Conservation (phyloP, 768 basidiomycete genomes). For the Russula earlei region DNA sequence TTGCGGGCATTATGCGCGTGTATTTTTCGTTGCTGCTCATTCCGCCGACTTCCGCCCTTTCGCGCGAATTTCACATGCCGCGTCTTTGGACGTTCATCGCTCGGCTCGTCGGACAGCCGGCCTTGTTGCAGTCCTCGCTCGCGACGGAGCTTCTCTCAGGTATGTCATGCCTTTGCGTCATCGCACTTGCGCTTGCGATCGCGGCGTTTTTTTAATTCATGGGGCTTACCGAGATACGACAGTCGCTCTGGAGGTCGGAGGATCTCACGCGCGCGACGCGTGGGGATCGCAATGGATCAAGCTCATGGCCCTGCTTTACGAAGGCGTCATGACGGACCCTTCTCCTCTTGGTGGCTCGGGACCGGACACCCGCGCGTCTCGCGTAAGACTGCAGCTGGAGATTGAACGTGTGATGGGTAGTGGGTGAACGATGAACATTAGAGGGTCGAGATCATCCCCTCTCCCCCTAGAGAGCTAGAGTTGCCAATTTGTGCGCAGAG, state of each 20-base stretch:
- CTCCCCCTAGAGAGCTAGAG: background rate
- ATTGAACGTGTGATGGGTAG: conserved; percentile 50
- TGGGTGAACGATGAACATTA: background rate
- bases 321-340: conserved; percentile 46
- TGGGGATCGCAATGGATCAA: conserved; percentile 82
- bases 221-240: background rate
- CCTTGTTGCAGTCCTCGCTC: conserved; percentile 45
- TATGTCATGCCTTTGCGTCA: conserved; percentile 22
- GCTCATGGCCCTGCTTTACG: conserved; percentile 54
- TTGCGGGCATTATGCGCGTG: conserved; percentile 75
- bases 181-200: background rate
- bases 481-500: background rate
- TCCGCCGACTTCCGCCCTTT: conserved; percentile 34
- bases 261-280: conserved; percentile 44
- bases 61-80: conserved; percentile 48
- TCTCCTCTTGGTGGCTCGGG: conserved; percentile 30
- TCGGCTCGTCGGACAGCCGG: conserved; percentile 44
- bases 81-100: conserved; percentile 68
- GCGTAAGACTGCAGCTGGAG: conserved; percentile 53
- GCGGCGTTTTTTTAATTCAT: conserved; percentile 1
- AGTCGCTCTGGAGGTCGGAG: conserved; percentile 70
- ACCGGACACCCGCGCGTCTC: conserved; percentile 33
- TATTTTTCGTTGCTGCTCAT: conserved; percentile 64
- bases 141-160: conserved; percentile 63
- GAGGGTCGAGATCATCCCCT: background rate